Percentiles rank a stretch among this genome's conserved stretches.
Conservation (phyloP, 2,329 filamentous ascomycete species). For the Rhynchosporium agropyri region DNA sequence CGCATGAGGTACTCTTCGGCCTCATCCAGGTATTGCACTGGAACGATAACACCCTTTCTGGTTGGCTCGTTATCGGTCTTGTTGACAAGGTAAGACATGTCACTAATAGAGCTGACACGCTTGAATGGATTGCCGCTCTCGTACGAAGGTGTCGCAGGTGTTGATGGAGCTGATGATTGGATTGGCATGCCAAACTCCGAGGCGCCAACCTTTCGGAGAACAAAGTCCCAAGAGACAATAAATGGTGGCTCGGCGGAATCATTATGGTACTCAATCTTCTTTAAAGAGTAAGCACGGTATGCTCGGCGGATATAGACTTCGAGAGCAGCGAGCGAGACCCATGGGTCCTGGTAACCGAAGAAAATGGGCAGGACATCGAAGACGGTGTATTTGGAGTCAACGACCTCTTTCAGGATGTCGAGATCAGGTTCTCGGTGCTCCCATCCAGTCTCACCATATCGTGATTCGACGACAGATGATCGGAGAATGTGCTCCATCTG, state of each 20-base stretch:
- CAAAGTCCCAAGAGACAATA: constrained; percentile 91
- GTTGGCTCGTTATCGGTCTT: constrained; percentile 75
- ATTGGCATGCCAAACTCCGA: constrained; percentile 85
- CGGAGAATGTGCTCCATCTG: constrained; percentile 99
- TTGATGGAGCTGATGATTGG: constrained; percentile 78
- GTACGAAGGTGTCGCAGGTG: constrained; percentile 72
- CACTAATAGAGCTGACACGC: constrained; percentile 91
- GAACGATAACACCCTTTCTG: constrained; percentile 91
- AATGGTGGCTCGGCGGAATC: constrained; percentile 72
- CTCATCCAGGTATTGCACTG: constrained; percentile 91
- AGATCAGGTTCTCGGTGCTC: constrained; percentile 92
- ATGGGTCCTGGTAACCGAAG: constrained; percentile 91
- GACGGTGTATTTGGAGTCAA: constrained; percentile 98
- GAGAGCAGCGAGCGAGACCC: constrained; percentile 89
- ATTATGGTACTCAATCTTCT: constrained; percentile 84
- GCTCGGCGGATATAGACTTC: constrained; percentile 96
- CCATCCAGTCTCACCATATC: constrained; percentile 95
- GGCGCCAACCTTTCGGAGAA: constrained; percentile 89
- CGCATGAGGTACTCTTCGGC: constrained; percentile 83
- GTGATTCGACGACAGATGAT: constrained; percentile 93
- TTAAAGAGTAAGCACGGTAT: constrained; percentile 93
- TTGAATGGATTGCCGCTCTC: constrained; percentile 67
- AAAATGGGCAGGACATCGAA: constrained; percentile 95
- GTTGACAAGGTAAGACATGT: constrained; percentile 85
- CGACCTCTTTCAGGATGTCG: constrained; percentile 92